phyloP scores from a whole-genome alignment of 495 filamentous ascomycete genomes.

The Rostrohypoxylon terebratum region DNA sequence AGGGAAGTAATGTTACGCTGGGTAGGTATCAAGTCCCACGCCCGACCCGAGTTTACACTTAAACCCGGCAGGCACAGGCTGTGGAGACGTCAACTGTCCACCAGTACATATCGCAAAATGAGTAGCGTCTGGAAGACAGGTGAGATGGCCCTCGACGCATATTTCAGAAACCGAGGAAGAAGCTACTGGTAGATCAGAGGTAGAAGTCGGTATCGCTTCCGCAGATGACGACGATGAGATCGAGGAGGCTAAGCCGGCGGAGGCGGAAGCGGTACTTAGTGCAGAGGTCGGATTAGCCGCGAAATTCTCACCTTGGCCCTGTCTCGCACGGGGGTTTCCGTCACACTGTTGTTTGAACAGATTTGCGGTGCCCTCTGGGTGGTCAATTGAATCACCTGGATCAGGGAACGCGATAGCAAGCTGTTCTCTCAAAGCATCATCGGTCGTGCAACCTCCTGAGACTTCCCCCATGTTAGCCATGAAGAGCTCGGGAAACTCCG shows the following conservation, averaged over 20 bases:
- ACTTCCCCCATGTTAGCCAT: conserved; percentile 39
- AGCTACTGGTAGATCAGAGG: not conserved
- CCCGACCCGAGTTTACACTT: conserved; percentile 42
- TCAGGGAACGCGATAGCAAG: conserved; percentile 46
- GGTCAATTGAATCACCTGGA: conserved; percentile 40
- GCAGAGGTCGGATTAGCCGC: conserved; percentile 1
- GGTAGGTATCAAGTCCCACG: conserved; percentile 38
- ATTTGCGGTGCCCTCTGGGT: conserved; percentile 39
- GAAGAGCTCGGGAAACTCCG: conserved; percentile 33
- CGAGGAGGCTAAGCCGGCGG: not conserved
- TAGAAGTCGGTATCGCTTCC: not conserved
- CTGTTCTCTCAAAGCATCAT: conserved; percentile 58
- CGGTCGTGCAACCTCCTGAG: conserved; percentile 35
- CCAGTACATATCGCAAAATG: conserved; percentile 46
- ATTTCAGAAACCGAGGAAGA: conserved; percentile 4
- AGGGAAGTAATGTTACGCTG: conserved; percentile 14
- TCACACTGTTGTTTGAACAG: conserved; percentile 43
- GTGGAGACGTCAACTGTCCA: conserved; percentile 34
- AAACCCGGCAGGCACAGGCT: conserved; percentile 39
- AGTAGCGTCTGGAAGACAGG: conserved; percentile 36
- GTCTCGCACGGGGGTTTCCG: conserved; percentile 37
- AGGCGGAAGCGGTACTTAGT: not conserved
- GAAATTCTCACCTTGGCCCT: not conserved
- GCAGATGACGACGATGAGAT: not conserved
- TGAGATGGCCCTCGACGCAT: conserved; percentile 43